phyloP scores from a whole-genome alignment of 805 yeast species.

The Saccharomycopsis olivae region DNA sequence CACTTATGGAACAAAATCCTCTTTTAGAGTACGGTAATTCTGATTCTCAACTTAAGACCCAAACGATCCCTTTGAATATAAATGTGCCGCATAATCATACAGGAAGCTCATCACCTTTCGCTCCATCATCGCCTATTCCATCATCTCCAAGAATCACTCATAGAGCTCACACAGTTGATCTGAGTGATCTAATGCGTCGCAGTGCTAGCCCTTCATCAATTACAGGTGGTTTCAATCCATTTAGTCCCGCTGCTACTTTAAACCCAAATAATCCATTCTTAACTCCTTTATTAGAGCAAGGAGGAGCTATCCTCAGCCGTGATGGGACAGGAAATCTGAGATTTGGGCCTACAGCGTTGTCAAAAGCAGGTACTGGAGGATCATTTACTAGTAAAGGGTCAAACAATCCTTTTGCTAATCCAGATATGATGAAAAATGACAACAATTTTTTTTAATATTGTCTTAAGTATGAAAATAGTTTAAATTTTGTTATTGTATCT shows the following conservation, averaged over 20 bases:
- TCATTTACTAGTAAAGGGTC: too few relatives aligned
- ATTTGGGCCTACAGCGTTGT: too few relatives aligned
- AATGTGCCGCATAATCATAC: not conserved
- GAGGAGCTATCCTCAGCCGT: too few relatives aligned
- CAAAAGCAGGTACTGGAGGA: too few relatives aligned
- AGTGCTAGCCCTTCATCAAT: too few relatives aligned
- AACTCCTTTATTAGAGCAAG: not conserved
- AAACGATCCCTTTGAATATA: slow-evolving; percentile 4
- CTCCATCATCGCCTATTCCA: not conserved
- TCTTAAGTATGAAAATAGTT: not conserved
- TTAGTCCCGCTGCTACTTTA: not conserved
- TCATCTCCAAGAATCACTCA: not conserved
- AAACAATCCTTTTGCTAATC: too few relatives aligned
- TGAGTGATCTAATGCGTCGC: too few relatives aligned
- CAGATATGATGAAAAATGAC: too few relatives aligned
- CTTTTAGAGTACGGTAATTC: too few relatives aligned
- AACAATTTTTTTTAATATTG: too few relatives aligned
- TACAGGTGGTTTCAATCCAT: not conserved
- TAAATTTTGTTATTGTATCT: not conserved
- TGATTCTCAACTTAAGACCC: not conserved
- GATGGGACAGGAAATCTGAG: too few relatives aligned
- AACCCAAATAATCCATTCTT: not conserved
- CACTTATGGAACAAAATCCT: not conserved
- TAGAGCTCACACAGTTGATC: too few relatives aligned
- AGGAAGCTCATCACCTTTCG: not conserved